Evolutionary conservation across 805 yeast genomes (phyloP), one percentile per base, ranked within the genome.

Genomic region (Saccharomyces eubayanus): DNA sequence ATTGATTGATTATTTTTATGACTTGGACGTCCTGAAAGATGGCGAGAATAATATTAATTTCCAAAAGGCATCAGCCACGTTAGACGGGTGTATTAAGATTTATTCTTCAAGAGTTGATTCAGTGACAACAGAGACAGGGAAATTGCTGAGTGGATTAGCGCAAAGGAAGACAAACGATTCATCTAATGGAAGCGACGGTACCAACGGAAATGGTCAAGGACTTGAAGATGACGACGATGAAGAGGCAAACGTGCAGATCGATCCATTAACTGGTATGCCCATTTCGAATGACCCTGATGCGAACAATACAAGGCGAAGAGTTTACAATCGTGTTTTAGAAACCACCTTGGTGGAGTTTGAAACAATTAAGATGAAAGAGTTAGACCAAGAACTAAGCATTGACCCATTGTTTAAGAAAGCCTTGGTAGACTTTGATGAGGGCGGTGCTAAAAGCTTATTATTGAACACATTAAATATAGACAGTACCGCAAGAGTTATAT

Each of bases 11-110:
- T 91, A 90, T 69, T 91, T 91, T 66, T 87, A 90, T 63, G 96
- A 89, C 63, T 75, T 89, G 70, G 79, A 87, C 28, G 78, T 89
- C 29, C 75, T 88, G 48, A 78, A 81, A 59, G 95, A 85, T 51
- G 85, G 89, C 5, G 89, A 85, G 53, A 78, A 82, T 45, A 77
- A 82, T 31, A 87, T 91, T 62, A 89, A 90, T 67, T 91, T 92
- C 68, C 96, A 89, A 67, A 82, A 84, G 60, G 98, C 97, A 0
- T 83, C 94, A 0, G 89, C 95, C 2, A 89, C 97, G 0, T 73
- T 92, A 24, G 97, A 91, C 63, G 97, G 97, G 0, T 91, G 97
- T 74, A 92, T 91, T 31, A 90, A 90, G 72, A 89, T 92, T 51
- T 92, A 92, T 66, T 82, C 91, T 11, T 87, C 95, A 14, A 79